These are phyloP conservation scores for Amanita rimosa DNA, from an alignment of 768 basidiomycete species.

Conservation along the genomic window DNA sequence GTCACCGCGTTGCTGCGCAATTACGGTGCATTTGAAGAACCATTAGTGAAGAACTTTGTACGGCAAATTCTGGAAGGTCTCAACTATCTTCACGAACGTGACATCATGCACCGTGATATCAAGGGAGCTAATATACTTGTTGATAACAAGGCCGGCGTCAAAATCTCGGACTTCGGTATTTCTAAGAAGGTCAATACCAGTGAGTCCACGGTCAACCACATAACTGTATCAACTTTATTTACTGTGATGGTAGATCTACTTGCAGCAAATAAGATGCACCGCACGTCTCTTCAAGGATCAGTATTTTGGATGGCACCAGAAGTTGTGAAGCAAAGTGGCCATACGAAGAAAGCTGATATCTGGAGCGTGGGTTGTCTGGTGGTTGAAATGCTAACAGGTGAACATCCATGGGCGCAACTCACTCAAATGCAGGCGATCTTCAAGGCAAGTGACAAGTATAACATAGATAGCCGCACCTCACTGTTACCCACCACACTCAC, in stretches of 20 bases:
- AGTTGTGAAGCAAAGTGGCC: slow-evolving; percentile 91
- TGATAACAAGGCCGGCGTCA: slow-evolving; percentile 95
- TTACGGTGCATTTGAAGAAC: slow-evolving; percentile 92
- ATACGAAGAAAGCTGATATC: slow-evolving; percentile 89
- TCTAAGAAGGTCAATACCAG: slow-evolving; percentile 96
- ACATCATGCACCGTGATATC: slow-evolving; percentile 97
- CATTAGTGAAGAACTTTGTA: slow-evolving; percentile 85
- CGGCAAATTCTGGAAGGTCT: slow-evolving; percentile 85
- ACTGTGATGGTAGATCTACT: slow-evolving; percentile 24
- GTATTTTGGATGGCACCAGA: slow-evolving; percentile 99
- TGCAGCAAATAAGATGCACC: slow-evolving; percentile 61
- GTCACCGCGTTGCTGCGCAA: slow-evolving; percentile 81
- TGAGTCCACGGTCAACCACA: slow-evolving; percentile 30
- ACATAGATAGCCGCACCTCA: neutral
- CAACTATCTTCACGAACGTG: slow-evolving; percentile 83
- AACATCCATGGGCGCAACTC: slow-evolving; percentile 91
- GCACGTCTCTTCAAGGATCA: slow-evolving; percentile 92
- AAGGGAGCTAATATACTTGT: slow-evolving; percentile 98
- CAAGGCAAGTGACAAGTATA: slow-evolving; percentile 43
- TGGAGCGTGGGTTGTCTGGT: slow-evolving; percentile 95
- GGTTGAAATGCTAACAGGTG: slow-evolving; percentile 94
- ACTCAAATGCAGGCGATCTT: slow-evolving; percentile 99
- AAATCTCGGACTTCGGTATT: slow-evolving; percentile 95
- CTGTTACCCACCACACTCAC: neutral
- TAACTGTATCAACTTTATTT: neutral